These are phyloP conservation scores for Apophysomyces sp. DNA, from an alignment of 371 early-diverging fungal species.

Conservation along the genomic window DNA sequence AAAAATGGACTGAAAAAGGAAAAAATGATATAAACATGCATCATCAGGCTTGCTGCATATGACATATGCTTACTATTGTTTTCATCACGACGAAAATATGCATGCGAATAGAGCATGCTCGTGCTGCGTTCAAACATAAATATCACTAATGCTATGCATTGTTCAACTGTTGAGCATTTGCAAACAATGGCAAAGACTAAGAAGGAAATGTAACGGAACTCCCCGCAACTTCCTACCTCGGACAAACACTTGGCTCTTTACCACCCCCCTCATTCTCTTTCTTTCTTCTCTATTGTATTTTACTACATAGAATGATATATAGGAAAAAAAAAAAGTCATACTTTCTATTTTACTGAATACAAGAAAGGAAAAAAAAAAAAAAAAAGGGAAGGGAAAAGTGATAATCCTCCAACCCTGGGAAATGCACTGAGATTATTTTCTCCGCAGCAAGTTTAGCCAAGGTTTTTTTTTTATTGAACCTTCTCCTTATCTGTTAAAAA, in stretches of 20 bases:
- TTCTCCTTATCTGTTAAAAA: slow-evolving; percentile 19
- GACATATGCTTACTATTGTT: slow-evolving; percentile 2
- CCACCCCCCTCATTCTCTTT: not conserved
- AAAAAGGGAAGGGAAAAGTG: not conserved
- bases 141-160: not conserved
- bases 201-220: not conserved
- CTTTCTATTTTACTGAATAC: too few species aligned
- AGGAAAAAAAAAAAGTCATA: too few species aligned
- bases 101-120: not conserved
- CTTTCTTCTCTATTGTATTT: not conserved
- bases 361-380: not conserved
- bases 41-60: slow-evolving; percentile 1
- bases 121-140: slow-evolving; percentile 1
- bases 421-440: too few species aligned
- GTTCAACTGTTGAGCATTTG: not conserved
- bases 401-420: not conserved
- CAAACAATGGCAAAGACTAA: not conserved
- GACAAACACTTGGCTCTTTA: not conserved
- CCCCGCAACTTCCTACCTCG: not conserved
- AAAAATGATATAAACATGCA: not conserved
- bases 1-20: not conserved
- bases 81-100: slow-evolving; percentile 3
- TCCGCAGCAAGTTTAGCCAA: too few species aligned
- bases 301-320: not conserved
- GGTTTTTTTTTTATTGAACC: slow-evolving; percentile 5